Conservation (phyloP, 306 rosid species). For the Datisca glomerata region DNA sequence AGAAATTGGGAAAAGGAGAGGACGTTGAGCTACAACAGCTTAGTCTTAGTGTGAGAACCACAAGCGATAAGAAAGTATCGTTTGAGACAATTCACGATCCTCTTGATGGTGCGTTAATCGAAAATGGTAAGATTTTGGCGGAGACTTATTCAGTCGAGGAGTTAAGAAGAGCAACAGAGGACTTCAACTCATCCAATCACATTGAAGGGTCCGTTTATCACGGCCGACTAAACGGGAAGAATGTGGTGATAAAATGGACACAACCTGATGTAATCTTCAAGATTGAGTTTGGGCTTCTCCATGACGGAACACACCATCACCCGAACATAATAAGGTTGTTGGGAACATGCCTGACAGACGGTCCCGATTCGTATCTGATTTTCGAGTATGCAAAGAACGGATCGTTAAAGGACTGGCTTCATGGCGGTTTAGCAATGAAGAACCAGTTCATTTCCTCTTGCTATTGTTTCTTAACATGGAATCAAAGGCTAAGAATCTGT, state of each 20-base stretch:
- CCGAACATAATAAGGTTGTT: conserved; percentile 65
- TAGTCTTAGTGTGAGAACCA: conserved; percentile 67
- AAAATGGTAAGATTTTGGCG: conserved; percentile 29
- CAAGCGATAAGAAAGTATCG: conserved; percentile 70
- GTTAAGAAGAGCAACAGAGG: conserved; percentile 63
- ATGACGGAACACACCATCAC: conserved; percentile 39
- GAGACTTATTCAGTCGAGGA: conserved; percentile 53
- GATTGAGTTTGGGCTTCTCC: conserved; percentile 43
- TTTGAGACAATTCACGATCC: conserved; percentile 53
- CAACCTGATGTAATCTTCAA: conserved; percentile 26
- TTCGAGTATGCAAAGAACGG: conserved; percentile 81
- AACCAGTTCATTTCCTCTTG: conserved; percentile 89
- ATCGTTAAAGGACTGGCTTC: conserved; percentile 87
- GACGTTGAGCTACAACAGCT: conserved; percentile 80
- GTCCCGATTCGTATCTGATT: conserved; percentile 44
- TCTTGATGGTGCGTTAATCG: conserved; percentile 22
- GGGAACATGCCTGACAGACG: conserved; percentile 48
- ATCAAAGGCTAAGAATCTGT: conserved; percentile 67
- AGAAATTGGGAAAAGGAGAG: conserved; percentile 26
- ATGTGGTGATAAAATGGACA: conserved; percentile 50
- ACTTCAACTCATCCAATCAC: conserved; percentile 55
- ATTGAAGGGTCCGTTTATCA: conserved; percentile 76
- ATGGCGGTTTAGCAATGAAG: conserved; percentile 85
- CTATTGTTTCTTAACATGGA: conserved; percentile 84
- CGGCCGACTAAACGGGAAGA: conserved; percentile 71